Evolutionary conservation across 306 rosid genomes (phyloP), one percentile per base, ranked within the genome.

Genomic region (Rubus parviflorus): DNA sequence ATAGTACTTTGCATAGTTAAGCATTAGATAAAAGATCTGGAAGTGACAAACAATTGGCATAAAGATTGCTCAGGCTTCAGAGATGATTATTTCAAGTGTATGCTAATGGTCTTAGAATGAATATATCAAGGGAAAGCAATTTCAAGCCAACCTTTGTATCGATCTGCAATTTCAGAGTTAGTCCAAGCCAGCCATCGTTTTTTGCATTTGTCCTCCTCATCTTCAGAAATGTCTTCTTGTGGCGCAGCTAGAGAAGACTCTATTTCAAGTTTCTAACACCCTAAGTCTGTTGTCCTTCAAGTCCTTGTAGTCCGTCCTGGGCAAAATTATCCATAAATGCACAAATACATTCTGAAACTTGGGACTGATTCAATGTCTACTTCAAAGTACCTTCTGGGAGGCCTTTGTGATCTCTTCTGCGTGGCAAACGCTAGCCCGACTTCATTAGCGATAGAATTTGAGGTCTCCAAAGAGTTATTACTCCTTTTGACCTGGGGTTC

Each of bases 361-460:
- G 60, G 74, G 62, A 68, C 47, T 57, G n/a, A 72, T 54, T 22
- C 62, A 56, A 11, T 56, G 35, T 20, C 30, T 51, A 6, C 56
- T 56, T 86, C 89, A 68, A 81, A 82, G 71, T 82, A 86, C 71
- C 89, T 86, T 65, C 37, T 82, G 35, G 86, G 89, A 48, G 86
- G 85, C 53, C 83, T 83, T 68, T 84, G 46, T 73, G 82, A 63
- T 72, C 86, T 83, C 76, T 86, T 86, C 66, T 68, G 80, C 8
- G 77, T 54, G 41, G 81, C 81, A 69, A 74, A 80, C 25, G 56
- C 17, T 64, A n/a, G n/a, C n/a, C n/a, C 53, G 7, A 77, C 62
- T 73, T 77, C 69, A 8, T 74, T 71, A 73, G 17, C 70, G 43
- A 56, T 56, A 60, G n/a, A n/a, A n/a, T n/a, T n/a, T n/a, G n/a